A percentile compares a stretch with the other conserved stretches of the same genome.
phyloP scores from a whole-genome alignment of 1,139 yeast genomes.

The Sugiyamaella paludigena region DNA sequence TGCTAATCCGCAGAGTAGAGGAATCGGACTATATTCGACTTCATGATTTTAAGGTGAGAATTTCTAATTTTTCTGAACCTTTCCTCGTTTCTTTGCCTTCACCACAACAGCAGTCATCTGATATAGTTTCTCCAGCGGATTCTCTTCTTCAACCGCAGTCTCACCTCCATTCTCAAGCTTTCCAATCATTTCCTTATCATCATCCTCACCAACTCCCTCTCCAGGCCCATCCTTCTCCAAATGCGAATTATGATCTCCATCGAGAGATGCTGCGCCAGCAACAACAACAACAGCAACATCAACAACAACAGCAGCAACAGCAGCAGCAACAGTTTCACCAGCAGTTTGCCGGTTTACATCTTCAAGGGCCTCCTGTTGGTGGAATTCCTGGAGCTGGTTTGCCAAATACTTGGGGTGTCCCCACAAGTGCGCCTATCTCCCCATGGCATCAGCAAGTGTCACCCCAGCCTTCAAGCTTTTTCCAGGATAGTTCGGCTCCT shows the following conservation, averaged over 20 bases:
- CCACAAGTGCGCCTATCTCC: conserved; percentile 22
- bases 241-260: background rate
- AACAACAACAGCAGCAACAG: conserved; percentile 18
- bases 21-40: conserved; percentile 37
- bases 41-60: conserved; percentile 34
- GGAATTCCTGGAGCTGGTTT: background rate
- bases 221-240: too few relatives aligned
- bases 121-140: conserved; percentile 4
- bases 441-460: conserved; percentile 19
- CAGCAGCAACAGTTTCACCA: conserved; percentile 14
- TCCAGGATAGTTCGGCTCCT: conserved; percentile 1
- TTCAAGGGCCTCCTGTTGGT: conserved; percentile 12
- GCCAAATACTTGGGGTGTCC: conserved; percentile 8
- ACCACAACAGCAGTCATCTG: conserved; percentile 6
- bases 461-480: conserved; percentile 14
- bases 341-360: conserved; percentile 21
- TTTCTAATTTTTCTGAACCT: conserved; percentile 57
- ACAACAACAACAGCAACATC: conserved; percentile 18
- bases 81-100: conserved; percentile 56
- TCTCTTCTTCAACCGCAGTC: background rate
- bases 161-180: too few relatives aligned
- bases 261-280: background rate
- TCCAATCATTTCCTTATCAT: background rate
- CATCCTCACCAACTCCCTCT: conserved; percentile 1
- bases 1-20: conserved; percentile 53